Evolutionary conservation across 257 asterid genomes (phyloP).

Genomic region (Solanum medicagineum): DNA sequence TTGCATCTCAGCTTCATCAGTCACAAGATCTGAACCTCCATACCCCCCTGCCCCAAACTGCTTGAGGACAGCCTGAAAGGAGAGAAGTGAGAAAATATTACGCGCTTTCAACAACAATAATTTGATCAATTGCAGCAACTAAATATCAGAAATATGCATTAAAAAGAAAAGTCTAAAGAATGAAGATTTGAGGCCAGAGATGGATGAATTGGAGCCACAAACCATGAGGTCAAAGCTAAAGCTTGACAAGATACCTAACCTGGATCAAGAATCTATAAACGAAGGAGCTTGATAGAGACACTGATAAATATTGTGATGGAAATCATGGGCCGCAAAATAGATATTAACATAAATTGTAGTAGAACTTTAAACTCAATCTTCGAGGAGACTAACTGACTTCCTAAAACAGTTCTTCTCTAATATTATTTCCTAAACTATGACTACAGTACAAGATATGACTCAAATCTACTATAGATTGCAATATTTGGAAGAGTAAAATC

Average conservation of each 20-base stretch:
- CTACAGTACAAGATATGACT: background rate
- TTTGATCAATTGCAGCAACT: background rate
- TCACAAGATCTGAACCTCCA: conserved; percentile 68
- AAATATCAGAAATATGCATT: background rate
- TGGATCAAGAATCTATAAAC: background rate
- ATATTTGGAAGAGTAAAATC: background rate
- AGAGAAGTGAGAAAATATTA: background rate
- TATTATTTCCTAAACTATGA: background rate
- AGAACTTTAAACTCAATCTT: background rate
- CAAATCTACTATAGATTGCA: background rate
- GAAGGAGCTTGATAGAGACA: background rate
- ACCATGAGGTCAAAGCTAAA: background rate
- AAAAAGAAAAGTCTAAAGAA: background rate
- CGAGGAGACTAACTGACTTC: background rate
- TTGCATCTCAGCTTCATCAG: conserved; percentile 77
- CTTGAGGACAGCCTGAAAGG: conserved; percentile 83
- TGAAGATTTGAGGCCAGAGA: background rate
- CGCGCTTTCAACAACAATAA: background rate
- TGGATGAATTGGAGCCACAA: background rate
- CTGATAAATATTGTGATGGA: background rate
- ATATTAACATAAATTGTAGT: background rate
- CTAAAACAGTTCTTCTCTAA: background rate
- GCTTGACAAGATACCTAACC: background rate
- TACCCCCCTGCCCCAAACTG: conserved; percentile 76
- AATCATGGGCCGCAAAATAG: background rate